phyloP scores from a whole-genome alignment of 2,329 filamentous ascomycete species.

The Botrytis medusae region DNA sequence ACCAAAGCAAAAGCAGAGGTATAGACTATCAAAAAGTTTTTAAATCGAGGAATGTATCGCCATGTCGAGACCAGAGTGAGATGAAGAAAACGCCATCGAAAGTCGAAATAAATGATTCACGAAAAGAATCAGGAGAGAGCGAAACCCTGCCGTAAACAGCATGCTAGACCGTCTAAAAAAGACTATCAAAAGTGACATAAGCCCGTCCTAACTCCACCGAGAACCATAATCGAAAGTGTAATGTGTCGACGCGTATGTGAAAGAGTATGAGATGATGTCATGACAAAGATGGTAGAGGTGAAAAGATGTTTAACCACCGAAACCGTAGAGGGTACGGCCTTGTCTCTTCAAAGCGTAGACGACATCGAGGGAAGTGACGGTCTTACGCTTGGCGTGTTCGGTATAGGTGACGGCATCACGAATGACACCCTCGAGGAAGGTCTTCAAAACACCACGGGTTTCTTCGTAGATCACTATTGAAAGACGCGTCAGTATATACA shows the following conservation, averaged over 20 bases:
- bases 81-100: slow-evolving; percentile 17
- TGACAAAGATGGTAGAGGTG: background rate
- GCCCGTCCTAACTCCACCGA: slow-evolving; percentile 28
- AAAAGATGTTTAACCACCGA: slow-evolving; percentile 55
- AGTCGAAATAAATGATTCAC: slow-evolving; percentile 28
- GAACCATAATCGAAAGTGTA: slow-evolving; percentile 30
- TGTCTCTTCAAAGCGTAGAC: slow-evolving; percentile 67
- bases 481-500: slow-evolving; percentile 42
- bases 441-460: slow-evolving; percentile 79
- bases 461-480: slow-evolving; percentile 73
- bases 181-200: slow-evolving; percentile 42
- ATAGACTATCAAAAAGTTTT: slow-evolving; percentile 41
- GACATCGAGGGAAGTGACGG: slow-evolving; percentile 64
- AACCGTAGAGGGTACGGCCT: slow-evolving; percentile 66
- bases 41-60: slow-evolving; percentile 22
- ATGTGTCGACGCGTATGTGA: slow-evolving; percentile 42
- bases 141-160: slow-evolving; percentile 43
- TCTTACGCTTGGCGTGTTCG: slow-evolving; percentile 80
- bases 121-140: slow-evolving; percentile 28
- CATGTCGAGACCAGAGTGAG: slow-evolving; percentile 32
- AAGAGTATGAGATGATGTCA: slow-evolving; percentile 53
- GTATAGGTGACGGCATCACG: slow-evolving; percentile 47
- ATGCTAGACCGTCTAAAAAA: slow-evolving; percentile 41
- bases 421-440: slow-evolving; percentile 80
- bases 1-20: slow-evolving; percentile 9